These are phyloP conservation scores for Kazachstania viticola DNA, from an alignment of 805 yeast species.

Conservation along the genomic window DNA sequence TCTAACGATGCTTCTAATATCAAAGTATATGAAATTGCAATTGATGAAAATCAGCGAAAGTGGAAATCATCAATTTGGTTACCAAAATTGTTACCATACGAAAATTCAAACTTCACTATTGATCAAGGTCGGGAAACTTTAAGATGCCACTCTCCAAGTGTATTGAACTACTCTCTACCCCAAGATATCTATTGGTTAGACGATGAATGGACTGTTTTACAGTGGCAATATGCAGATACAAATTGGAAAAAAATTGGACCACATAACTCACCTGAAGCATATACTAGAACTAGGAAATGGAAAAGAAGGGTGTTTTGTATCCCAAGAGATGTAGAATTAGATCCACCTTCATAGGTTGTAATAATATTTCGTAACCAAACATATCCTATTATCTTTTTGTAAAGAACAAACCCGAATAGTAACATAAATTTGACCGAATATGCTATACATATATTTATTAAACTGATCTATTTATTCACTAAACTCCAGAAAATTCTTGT, in stretches of 20 bases:
- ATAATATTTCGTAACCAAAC: no score
- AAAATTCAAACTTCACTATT: constrained; percentile 6
- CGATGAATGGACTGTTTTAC: constrained; percentile 15
- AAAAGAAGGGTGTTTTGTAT: constrained; percentile 11
- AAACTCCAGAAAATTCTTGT: no score
- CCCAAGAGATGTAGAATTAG: no score
- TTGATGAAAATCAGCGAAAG: constrained; percentile 24
- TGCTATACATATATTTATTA: no score
- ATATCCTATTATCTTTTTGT: no score
- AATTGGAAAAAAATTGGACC: constrained; percentile 18
- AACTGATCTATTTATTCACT: no score
- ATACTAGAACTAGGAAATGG: constrained; percentile 20
- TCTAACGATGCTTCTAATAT: no score
- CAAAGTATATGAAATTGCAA: constrained; percentile 15
- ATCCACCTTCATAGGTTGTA: no score
- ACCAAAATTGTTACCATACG: constrained; percentile 15
- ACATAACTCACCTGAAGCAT: constrained; percentile 16
- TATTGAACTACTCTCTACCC: constrained; percentile 8
- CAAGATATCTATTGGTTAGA: constrained; percentile 22
- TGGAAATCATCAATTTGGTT: constrained; percentile 20
- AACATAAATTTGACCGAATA: no score
- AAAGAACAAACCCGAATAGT: no score
- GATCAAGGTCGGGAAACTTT: neutral
- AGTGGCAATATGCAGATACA: constrained; percentile 20
- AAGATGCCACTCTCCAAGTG: no score